phyloP scores from a whole-genome alignment of 228 moss, liverwort and hornwort species.

The Sphagnum magellanicum region DNA sequence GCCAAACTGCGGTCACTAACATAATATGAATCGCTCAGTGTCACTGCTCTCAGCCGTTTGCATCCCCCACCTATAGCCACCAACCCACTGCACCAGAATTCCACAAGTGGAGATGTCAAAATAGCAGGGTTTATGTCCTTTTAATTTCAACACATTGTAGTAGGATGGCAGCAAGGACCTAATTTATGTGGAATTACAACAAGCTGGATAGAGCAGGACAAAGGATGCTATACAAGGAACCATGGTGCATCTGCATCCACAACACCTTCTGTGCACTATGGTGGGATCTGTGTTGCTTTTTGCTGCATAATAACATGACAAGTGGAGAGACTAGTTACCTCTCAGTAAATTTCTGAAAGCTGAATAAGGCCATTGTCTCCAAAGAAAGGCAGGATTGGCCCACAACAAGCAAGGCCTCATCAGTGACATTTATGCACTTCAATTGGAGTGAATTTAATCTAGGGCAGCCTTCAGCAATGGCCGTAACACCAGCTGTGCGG shows the following conservation, averaged over 20 bases:
- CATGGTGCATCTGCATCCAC: not conserved
- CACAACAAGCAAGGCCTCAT: constrained; percentile 67
- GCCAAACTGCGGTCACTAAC: constrained; percentile 63
- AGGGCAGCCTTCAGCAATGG: constrained; percentile 57
- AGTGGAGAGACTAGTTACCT: constrained; percentile 17
- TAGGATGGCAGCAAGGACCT: too few relatives aligned
- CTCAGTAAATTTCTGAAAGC: constrained; percentile 75
- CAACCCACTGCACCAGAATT: constrained; percentile 35
- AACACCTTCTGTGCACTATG: not conserved
- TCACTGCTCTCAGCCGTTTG: constrained; percentile 57
- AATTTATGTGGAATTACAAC: too few relatives aligned
- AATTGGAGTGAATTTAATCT: constrained; percentile 47
- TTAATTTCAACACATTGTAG: too few relatives aligned
- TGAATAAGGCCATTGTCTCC: constrained; percentile 61
- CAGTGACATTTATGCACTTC: constrained; percentile 65
- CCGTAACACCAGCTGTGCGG: constrained; percentile 56
- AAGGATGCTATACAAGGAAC: not conserved
- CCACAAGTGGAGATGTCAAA: too few relatives aligned
- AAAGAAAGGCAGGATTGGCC: constrained; percentile 44
- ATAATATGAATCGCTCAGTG: constrained; percentile 62
- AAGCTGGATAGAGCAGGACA: constrained; percentile 1
- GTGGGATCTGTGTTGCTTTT: not conserved
- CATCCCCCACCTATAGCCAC: constrained; percentile 65
- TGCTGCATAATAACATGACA: not conserved
- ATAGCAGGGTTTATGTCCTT: too few relatives aligned